Evolutionary conservation across 2,329 filamentous ascomycete species (phyloP).

Genomic region (Penicillium sp.): DNA sequence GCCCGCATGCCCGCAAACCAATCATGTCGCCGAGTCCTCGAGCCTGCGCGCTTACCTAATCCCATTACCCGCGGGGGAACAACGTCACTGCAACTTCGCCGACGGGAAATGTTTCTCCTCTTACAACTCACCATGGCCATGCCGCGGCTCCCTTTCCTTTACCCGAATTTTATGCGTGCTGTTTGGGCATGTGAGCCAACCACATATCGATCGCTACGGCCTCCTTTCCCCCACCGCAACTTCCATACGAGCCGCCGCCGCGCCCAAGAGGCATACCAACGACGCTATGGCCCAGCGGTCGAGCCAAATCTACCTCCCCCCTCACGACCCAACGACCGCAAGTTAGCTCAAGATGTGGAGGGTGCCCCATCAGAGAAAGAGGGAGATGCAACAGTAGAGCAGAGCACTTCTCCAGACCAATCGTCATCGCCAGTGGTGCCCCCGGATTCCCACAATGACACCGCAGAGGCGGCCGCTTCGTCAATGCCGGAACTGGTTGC

Average conservation of each 20-base stretch:
- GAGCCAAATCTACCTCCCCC: constrained; percentile 43
- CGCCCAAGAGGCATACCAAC: constrained; percentile 42
- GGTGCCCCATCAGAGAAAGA: neutral
- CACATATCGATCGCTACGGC: constrained; percentile 44
- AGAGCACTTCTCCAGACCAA: constrained; percentile 13
- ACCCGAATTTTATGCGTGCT: constrained; percentile 63
- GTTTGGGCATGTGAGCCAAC: constrained; percentile 50
- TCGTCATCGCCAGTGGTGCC: constrained; percentile 9
- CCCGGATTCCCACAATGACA: constrained; percentile 8
- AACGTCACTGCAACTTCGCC: constrained; percentile 23
- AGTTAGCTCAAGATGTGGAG: constrained; percentile 15
- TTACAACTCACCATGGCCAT: constrained; percentile 54
- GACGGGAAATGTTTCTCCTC: constrained; percentile 21
- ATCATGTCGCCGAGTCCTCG: neutral
- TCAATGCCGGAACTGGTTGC: constrained; percentile 15
- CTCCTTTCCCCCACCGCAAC: constrained; percentile 30
- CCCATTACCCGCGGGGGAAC: constrained; percentile 17
- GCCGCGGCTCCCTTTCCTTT: constrained; percentile 64
- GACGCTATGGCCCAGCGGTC: constrained; percentile 48
- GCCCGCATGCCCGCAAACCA: too few species aligned
- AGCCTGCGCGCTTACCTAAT: neutral
- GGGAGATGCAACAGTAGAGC: constrained; percentile 2
- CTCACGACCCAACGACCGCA: constrained; percentile 28
- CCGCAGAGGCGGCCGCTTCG: constrained; percentile 12
- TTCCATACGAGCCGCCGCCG: constrained; percentile 39